phyloP scores from a whole-genome alignment of 108 stramenopile species.

The Phaeodactylum tricornutum region DNA sequence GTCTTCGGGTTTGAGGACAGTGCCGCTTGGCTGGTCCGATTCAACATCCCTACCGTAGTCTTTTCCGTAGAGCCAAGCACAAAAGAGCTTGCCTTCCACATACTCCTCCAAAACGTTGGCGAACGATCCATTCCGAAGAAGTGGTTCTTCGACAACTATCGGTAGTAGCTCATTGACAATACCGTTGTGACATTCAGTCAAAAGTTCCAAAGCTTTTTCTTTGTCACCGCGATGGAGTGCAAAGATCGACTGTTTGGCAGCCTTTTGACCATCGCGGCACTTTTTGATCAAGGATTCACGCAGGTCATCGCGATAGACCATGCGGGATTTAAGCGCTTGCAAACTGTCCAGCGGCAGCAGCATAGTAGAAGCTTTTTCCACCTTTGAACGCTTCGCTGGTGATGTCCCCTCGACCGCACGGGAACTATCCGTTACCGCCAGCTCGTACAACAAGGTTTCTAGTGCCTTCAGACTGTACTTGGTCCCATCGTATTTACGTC shows the following conservation, averaged over 20 bases:
- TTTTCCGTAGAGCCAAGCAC: constrained; percentile 57
- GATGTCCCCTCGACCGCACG: constrained; percentile 5
- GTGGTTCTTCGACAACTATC: constrained; percentile 73
- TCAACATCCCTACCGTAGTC: constrained; percentile 5
- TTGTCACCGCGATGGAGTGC: constrained; percentile 76
- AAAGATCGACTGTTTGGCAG: constrained; percentile 88
- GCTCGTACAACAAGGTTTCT: constrained; percentile 86
- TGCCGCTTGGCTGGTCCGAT: constrained; percentile 25
- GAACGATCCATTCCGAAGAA: constrained; percentile 54
- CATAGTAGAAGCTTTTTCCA: background rate
- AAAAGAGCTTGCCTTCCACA: constrained; percentile 89
- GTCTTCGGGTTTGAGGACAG: constrained; percentile 28
- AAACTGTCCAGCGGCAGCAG: constrained; percentile 31
- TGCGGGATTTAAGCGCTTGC: constrained; percentile 44
- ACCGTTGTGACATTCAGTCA: constrained; percentile 52
- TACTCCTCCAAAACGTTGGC: constrained; percentile 84
- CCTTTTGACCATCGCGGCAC: constrained; percentile 85
- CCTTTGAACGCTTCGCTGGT: constrained; percentile 11
- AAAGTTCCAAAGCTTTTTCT: constrained; percentile 33
- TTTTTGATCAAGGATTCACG: constrained; percentile 86
- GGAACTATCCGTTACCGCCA: constrained; percentile 34
- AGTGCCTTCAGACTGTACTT: constrained; percentile 47
- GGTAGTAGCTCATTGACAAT: constrained; percentile 53
- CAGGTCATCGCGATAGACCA: constrained; percentile 71
- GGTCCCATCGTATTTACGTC: constrained; percentile 78